A percentile compares a stretch with the other conserved stretches of the same genome.
Evolutionary conservation across 1,139 yeast genomes (phyloP).

Genomic region (Candida albicans): DNA sequence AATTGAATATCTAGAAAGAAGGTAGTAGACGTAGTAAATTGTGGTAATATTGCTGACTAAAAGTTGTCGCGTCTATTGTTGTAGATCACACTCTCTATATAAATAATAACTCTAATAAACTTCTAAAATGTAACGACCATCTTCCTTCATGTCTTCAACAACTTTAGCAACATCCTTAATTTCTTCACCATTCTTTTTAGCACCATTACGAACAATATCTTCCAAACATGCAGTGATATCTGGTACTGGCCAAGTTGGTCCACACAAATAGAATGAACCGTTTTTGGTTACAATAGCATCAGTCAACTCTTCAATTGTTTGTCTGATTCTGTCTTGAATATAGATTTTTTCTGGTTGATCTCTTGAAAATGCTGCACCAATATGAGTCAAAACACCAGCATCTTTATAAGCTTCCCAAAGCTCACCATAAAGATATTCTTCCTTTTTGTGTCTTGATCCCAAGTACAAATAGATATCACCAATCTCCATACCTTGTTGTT

Average conservation of each 20-base stretch:
- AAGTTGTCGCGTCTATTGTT: not conserved
- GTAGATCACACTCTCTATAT: not conserved
- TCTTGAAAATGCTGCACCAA: slow-evolving; percentile 98
- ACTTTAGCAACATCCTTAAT: slow-evolving; percentile 71
- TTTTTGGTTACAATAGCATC: slow-evolving; percentile 75
- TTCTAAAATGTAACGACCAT: slow-evolving; percentile 88
- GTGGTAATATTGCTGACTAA: too few relatives aligned
- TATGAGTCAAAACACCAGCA: slow-evolving; percentile 89
- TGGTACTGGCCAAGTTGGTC: slow-evolving; percentile 99
- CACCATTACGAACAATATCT: slow-evolving; percentile 75
- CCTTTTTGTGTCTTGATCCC: slow-evolving; percentile 95
- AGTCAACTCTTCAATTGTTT: slow-evolving; percentile 68
- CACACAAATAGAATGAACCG: slow-evolving; percentile 95
- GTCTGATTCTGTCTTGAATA: slow-evolving; percentile 91
- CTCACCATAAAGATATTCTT: slow-evolving; percentile 95
- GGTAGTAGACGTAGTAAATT: too few relatives aligned
- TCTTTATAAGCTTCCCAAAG: slow-evolving; percentile 95
- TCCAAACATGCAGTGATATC: slow-evolving; percentile 90
- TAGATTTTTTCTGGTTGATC: slow-evolving; percentile 95
- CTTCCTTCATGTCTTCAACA: slow-evolving; percentile 92
- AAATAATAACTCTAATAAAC: slow-evolving; percentile 57
- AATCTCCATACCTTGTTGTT: slow-evolving; percentile 81
- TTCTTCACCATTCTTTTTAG: slow-evolving; percentile 61
- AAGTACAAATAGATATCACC: slow-evolving; percentile 87
- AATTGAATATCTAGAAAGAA: too few relatives aligned